Conservation (phyloP, 768 basidiomycete species). For the Lactarius tabidus region DNA sequence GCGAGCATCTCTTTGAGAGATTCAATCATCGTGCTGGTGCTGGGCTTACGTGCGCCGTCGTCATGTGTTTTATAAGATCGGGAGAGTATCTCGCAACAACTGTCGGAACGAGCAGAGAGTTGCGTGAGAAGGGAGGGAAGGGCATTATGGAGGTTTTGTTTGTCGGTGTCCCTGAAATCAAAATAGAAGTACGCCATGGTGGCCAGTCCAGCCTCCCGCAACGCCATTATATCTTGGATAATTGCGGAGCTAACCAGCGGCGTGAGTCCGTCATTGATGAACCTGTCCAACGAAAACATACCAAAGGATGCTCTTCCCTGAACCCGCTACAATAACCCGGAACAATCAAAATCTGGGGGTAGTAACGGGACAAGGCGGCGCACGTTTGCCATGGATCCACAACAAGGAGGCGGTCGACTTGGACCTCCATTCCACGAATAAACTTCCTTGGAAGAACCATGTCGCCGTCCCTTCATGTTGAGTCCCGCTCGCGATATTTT, state of each 20-base stretch:
- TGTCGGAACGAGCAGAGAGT: background rate
- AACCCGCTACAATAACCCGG: background rate
- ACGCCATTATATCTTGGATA: background rate
- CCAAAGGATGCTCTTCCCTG: background rate
- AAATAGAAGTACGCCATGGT: background rate
- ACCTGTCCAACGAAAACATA: background rate
- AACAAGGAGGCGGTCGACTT: background rate
- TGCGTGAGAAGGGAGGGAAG: background rate
- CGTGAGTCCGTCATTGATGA: background rate
- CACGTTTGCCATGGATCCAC: background rate
- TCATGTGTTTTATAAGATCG: background rate
- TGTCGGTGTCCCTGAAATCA: background rate
- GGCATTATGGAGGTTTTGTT: background rate
- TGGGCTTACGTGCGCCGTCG: background rate
- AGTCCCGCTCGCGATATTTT: background rate
- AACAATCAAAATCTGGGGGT: background rate
- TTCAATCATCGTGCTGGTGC: background rate
- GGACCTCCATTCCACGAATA: background rate
- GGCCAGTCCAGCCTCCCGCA: background rate
- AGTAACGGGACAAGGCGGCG: background rate
- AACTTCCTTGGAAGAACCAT: background rate
- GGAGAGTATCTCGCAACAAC: background rate
- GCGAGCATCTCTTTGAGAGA: background rate
- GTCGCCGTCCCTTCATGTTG: background rate
- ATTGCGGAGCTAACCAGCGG: background rate